Evolutionary conservation across 306 rosid genomes (phyloP).

Genomic region (Leucaena leucocephala): DNA sequence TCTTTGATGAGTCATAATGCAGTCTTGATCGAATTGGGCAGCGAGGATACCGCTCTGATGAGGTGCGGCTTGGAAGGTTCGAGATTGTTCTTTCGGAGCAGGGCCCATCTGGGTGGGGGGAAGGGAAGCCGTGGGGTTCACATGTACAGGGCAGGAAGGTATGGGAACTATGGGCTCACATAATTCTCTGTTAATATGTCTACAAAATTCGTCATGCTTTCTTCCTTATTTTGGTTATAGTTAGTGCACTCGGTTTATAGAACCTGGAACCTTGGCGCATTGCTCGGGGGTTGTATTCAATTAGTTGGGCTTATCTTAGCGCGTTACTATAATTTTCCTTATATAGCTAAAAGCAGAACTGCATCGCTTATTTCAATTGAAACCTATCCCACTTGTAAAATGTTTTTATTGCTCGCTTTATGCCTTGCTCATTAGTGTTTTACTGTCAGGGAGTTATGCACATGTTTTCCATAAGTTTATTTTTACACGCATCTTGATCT

Average conservation of each 20-base stretch:
- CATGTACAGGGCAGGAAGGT: slow-evolving; percentile 98
- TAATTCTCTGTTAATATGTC: neutral
- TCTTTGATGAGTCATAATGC: slow-evolving; percentile 90
- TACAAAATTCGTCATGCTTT: neutral
- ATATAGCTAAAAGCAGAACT: neutral
- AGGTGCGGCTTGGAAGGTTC: slow-evolving; percentile 90
- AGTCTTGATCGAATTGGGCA: slow-evolving; percentile 74
- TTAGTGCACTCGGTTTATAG: neutral
- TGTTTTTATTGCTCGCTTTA: neutral
- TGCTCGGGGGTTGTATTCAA: neutral
- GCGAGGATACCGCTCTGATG: slow-evolving; percentile 68
- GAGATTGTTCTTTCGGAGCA: slow-evolving; percentile 73
- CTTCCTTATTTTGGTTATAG: neutral
- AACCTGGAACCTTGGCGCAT: neutral
- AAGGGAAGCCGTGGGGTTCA: slow-evolving; percentile 82
- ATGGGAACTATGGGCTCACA: neutral
- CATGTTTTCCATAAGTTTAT: neutral
- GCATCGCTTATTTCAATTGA: neutral
- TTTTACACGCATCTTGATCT: neutral
- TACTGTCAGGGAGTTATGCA: neutral
- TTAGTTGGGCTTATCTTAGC: neutral
- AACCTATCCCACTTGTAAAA: neutral
- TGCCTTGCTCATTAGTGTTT: neutral
- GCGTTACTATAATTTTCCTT: neutral
- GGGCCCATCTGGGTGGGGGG: slow-evolving; percentile 64